Base-by-base conservation (phyloP, 176 grass and related monocot genomes). In the Cenchrus purpureus region DNA sequence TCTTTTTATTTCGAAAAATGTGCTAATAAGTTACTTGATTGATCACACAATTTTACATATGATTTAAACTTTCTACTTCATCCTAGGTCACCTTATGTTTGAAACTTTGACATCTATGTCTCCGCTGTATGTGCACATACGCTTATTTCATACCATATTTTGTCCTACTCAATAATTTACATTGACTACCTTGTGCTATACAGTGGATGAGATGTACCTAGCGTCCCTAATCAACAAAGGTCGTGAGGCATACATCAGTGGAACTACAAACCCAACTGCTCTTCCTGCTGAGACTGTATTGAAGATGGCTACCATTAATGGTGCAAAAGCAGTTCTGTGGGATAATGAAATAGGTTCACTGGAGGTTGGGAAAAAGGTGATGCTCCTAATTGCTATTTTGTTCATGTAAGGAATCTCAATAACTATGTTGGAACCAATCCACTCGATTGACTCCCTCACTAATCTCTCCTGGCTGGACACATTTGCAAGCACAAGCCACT, bases 141-240 rank as follows among this genome's bases (percentile, higher is more conserved):
- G 9, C 62, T 71, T 49, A 32, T 65, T 68, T 68, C 20, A 6
- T 65, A 65, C 49, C 28, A 62, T 74, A 37, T 34, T 79, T 31
- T 40, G 19, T 12, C 48, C 32, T 43, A 54, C 68, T 70, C 6
- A 51, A 73, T 56, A 12, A 62, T 76, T 84, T 74, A 85, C 40
- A 71, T 43, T 54, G 19, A 58, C 29, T 72, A 48, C 40, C 25
- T 4, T 64, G 10, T 84, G n/a, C 7, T 81, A 55, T 84, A 66
- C 85, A 98, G 95, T 95, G 79, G 95, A 98, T 91, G 95, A 95
- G 87, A 98, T 98, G 95, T 95, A 95, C 85, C 67, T 98, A 83
- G 91, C 95, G 25, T 98, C 92, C 25, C 87, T 98, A 73, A 95
- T 98, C 77, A 95, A 98, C 85, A 98, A 98, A 92, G 95, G 95